These are phyloP conservation scores for Claviceps sp. DNA, from an alignment of 2,329 filamentous ascomycete genomes.

Conservation along the genomic window DNA sequence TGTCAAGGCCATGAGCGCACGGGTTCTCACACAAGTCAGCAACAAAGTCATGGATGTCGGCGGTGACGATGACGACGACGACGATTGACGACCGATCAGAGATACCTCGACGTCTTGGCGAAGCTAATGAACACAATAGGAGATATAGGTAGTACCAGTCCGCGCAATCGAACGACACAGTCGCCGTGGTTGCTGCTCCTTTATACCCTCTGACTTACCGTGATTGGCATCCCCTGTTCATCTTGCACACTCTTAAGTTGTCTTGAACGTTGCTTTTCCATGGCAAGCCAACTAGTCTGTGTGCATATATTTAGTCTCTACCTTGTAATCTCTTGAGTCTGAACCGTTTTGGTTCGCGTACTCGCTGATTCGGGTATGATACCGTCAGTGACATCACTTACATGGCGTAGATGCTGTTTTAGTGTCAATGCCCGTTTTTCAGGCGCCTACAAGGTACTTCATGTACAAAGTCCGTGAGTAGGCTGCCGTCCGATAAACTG, in stretches of 20 bases:
- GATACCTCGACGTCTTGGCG: not conserved
- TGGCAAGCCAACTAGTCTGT: conserved; percentile 93
- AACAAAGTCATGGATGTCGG: conserved; percentile 77
- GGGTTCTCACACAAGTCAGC: conserved; percentile 61
- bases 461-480: conserved; percentile 16
- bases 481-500: conserved; percentile 14
- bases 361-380: conserved; percentile 17
- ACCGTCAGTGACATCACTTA: conserved; percentile 16
- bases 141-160: not conserved
- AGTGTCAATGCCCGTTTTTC: conserved; percentile 14
- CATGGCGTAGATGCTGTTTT: conserved; percentile 15
- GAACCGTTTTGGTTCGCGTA: conserved; percentile 36
- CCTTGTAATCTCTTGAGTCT: conserved; percentile 25
- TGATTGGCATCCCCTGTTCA: conserved; percentile 4
- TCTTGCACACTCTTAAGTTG: conserved; percentile 94
- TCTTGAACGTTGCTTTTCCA: conserved; percentile 56
- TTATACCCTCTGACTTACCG: not conserved
- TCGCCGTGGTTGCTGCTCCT: not conserved
- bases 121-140: conserved; percentile 1
- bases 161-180: not conserved
- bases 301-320: conserved; percentile 64
- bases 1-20: conserved; percentile 59
- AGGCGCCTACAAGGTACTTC: conserved; percentile 24
- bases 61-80: conserved; percentile 35
- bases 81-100: conserved; percentile 19